Evolutionary conservation across 345 rosid genomes (phyloP).

Genomic region (Excoecaria agallocha): DNA sequence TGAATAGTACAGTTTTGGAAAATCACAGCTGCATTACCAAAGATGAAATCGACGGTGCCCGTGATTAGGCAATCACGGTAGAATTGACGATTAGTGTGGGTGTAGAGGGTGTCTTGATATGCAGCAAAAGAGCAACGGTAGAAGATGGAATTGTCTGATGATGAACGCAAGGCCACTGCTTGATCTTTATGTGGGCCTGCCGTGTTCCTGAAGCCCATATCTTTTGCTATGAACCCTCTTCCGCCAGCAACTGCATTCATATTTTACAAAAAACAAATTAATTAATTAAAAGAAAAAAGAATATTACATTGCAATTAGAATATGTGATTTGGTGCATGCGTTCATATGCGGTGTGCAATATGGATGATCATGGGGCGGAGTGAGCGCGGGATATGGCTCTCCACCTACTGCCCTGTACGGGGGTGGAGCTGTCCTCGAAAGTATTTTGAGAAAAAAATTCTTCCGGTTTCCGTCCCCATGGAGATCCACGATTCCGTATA

Average conservation of each 20-base stretch:
- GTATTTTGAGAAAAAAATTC: no score
- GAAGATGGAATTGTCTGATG: slow-evolving; percentile 30
- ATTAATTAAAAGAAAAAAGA: no score
- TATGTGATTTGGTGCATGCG: no score
- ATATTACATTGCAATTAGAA: no score
- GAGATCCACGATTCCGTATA: no score
- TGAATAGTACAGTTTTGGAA: slow-evolving; percentile 30
- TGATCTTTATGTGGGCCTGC: slow-evolving; percentile 35
- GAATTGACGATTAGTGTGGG: slow-evolving; percentile 26
- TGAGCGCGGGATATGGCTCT: no score
- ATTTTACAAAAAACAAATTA: no score
- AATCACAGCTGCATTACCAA: slow-evolving; percentile 27
- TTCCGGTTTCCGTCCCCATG: no score
- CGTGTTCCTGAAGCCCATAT: slow-evolving; percentile 36
- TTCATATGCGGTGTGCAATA: no score
- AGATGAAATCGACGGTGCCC: slow-evolving; percentile 33
- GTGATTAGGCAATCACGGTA: slow-evolving; percentile 24
- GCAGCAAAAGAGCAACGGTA: slow-evolving; percentile 31
- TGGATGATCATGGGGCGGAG: no score
- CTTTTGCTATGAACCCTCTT: slow-evolving; percentile 34
- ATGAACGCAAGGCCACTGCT: slow-evolving; percentile 35
- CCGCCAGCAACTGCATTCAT: slow-evolving; percentile 25
- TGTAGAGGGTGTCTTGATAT: slow-evolving; percentile 34
- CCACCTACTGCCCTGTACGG: no score
- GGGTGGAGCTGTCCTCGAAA: no score